Conservation (phyloP, 352 stramenopile genomes). For the Phytophthora citricola region DNA sequence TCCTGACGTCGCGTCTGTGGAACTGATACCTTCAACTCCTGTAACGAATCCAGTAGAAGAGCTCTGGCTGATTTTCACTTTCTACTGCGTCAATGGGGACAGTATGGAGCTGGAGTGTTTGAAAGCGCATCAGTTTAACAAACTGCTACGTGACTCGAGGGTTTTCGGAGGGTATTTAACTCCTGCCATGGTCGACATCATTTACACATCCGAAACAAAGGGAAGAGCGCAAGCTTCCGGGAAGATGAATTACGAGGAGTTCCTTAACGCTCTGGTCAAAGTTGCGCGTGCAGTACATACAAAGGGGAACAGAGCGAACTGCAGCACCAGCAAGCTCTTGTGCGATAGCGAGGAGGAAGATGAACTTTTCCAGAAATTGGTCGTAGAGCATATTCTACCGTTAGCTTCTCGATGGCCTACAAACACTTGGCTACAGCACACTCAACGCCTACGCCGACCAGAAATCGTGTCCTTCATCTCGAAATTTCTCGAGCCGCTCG, state of each 20-base stretch:
- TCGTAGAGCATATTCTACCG: conserved; percentile 68
- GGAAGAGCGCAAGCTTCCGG: conserved; percentile 60
- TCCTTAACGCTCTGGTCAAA: conserved; percentile 79
- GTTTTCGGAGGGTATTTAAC: conserved; percentile 62
- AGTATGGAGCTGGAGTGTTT: conserved; percentile 77
- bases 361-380: conserved; percentile 57
- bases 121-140: conserved; percentile 79
- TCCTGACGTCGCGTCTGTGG: conserved; percentile 7
- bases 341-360: conserved; percentile 59
- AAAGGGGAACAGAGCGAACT: conserved; percentile 36
- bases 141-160: conserved; percentile 63
- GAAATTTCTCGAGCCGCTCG: conserved; percentile 69
- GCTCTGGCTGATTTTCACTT: conserved; percentile 83
- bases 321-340: conserved; percentile 36
- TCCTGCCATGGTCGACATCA: conserved; percentile 76
- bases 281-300: conserved; percentile 52
- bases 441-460: conserved; percentile 45
- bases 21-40: neutral
- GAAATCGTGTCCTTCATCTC: conserved; percentile 69
- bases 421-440: conserved; percentile 58
- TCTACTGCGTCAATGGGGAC: conserved; percentile 83
- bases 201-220: conserved; percentile 84
- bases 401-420: conserved; percentile 65
- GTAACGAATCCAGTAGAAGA: conserved; percentile 56
- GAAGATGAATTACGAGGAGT: conserved; percentile 84